phyloP scores from a whole-genome alignment of 768 basidiomycete species.

The Kwoniella bestiolae region DNA sequence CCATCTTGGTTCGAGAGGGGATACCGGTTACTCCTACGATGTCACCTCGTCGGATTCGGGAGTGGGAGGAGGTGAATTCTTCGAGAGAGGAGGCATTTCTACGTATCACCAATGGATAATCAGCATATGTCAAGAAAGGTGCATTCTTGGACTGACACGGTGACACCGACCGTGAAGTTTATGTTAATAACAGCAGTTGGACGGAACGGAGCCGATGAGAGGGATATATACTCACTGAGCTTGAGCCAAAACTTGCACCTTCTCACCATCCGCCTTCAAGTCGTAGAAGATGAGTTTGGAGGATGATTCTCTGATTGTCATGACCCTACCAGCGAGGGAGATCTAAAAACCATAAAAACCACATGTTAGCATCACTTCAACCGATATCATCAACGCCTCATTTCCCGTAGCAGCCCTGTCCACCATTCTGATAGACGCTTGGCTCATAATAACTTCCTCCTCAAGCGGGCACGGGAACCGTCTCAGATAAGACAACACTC shows the following conservation, averaged over 20 bases:
- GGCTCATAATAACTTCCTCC: no score
- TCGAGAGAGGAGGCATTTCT: constrained; percentile 57
- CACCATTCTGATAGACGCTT: no score
- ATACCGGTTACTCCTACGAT: constrained; percentile 89
- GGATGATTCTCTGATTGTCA: constrained; percentile 81
- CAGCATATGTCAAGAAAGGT: neutral
- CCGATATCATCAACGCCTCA: no score
- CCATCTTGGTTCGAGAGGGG: constrained; percentile 91
- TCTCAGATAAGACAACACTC: constrained; percentile 18
- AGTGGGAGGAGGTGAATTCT: constrained; percentile 72
- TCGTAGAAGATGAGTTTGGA: constrained; percentile 93
- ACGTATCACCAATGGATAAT: neutral
- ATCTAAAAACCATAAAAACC: constrained; percentile 34
- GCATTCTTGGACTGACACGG: neutral
- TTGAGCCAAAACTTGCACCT: constrained; percentile 94
- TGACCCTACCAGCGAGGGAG: constrained; percentile 84
- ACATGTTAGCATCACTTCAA: no score
- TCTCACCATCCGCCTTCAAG: constrained; percentile 84
- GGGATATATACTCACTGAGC: constrained; percentile 65
- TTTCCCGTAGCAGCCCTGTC: no score
- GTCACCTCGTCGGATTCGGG: constrained; percentile 91
- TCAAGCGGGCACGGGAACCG: no score
- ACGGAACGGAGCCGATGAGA: neutral
- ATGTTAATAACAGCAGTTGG: no score
- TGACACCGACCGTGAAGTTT: no score